Percentiles rank a stretch among this genome's conserved stretches.
Evolutionary conservation across 768 basidiomycete species (phyloP).

Genomic region (Leccinellum luteum): DNA sequence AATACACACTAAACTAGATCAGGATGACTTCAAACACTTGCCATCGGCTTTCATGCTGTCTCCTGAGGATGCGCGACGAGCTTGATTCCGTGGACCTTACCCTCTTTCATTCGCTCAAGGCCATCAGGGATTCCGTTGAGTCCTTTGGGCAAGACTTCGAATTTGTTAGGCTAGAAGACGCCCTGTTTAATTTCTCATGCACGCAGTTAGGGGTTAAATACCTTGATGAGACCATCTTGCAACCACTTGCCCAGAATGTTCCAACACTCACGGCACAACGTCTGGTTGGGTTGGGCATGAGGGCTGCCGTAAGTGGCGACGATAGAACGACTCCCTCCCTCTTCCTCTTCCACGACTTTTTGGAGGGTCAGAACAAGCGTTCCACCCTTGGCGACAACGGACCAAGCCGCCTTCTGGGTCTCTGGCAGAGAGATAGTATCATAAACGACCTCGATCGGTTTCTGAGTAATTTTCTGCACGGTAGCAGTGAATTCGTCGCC

Average conservation of each 20-base stretch:
- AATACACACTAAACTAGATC: slow-evolving; percentile 13
- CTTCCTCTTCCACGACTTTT: slow-evolving; percentile 21
- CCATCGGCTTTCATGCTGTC: slow-evolving; percentile 17
- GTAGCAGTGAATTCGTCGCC: slow-evolving; percentile 13
- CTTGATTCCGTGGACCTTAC: slow-evolving; percentile 44
- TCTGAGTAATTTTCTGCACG: slow-evolving; percentile 26
- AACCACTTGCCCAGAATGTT: slow-evolving; percentile 22
- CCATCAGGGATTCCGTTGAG: slow-evolving; percentile 37
- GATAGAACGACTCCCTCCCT: slow-evolving; percentile 17
- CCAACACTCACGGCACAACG: slow-evolving; percentile 21
- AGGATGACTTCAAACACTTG: not conserved
- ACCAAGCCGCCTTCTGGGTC: slow-evolving; percentile 36
- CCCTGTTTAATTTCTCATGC: not conserved
- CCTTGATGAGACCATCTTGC: slow-evolving; percentile 27
- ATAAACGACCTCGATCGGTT: slow-evolving; percentile 20
- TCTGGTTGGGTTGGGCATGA: slow-evolving; percentile 15
- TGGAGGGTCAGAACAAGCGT: slow-evolving; percentile 29
- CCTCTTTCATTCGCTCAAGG: slow-evolving; percentile 34
- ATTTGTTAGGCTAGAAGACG: slow-evolving; percentile 35
- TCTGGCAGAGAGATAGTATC: slow-evolving; percentile 34
- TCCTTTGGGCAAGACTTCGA: slow-evolving; percentile 42
- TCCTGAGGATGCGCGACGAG: slow-evolving; percentile 43
- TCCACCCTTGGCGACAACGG: slow-evolving; percentile 34
- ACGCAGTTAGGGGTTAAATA: not conserved
- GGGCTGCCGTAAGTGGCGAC: slow-evolving; percentile 27